Evolutionary conservation across 768 basidiomycete species (phyloP), one percentile per base, ranked within the genome.

Genomic region (Stropharia rugosoannulata): DNA sequence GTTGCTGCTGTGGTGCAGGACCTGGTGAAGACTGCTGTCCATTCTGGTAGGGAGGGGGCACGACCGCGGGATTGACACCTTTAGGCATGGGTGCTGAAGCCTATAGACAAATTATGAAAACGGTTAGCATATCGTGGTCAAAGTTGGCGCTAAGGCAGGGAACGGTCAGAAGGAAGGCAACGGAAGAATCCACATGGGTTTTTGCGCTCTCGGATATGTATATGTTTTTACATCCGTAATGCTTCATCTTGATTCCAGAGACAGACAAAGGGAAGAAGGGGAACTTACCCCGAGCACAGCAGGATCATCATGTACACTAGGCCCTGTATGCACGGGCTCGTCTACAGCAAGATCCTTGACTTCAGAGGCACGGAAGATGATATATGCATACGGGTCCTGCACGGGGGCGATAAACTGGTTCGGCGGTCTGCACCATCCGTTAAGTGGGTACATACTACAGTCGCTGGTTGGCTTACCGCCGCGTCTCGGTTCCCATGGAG

Each of bases 261-360:
- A 35, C 39, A 49, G 49, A 49, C 52, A 38, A 47, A 48, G 9
- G 59, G 36, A 58, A 55, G 53, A 55, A 53, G 41, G 49, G 53
- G 58, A 36, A 71, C 85, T 73, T 67, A 60, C 90, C 62, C 87
- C 89, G 46, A 93, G 76, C 13, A 93, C 88, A 6, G 91, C 91
- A 5, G 91, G 92, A 69, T 93, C 91, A 65, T 91, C 88, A 56
- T 88, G 87, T 13, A 92, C 85, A 63, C 81, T 90, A 48, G 84
- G 78, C 37, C 79, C 74, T 29, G 80, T 74, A 19, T 79, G 74
- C 19, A 22, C 22, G 4, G 81, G 79, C 56, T 91, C 87, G 63
- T 94, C 91, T 12, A 94, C 90, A 25, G 88, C 80, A n/a, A 93
- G 79, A 66, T 94, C 91, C 65, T 93, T 93, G 58, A 93, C 91